Conservation (phyloP, 75 land plant genomes). For the Pinus tabuliformis region DNA sequence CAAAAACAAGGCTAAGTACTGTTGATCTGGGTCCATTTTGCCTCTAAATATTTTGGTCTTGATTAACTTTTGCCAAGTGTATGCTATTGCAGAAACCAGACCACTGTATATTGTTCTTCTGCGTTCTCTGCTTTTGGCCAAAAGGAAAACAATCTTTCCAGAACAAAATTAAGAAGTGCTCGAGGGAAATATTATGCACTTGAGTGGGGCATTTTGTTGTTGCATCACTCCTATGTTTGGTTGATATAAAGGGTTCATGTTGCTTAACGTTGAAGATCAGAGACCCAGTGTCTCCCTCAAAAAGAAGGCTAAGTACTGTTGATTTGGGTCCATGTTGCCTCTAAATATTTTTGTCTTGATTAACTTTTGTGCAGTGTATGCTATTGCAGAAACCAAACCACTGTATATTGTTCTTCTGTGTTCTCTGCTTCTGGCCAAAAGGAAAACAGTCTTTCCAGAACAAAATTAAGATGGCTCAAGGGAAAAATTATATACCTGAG, state of each 20-base stretch:
- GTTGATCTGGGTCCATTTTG: too few species aligned
- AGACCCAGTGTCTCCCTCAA: too few species aligned
- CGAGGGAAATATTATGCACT: not conserved
- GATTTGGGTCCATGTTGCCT: too few species aligned
- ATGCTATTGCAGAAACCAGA: too few species aligned
- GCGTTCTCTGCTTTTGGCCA: not conserved
- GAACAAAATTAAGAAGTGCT: not conserved
- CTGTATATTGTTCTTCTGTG: not conserved
- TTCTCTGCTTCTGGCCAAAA: constrained; percentile 1
- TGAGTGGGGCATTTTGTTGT: not conserved
- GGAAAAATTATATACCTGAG: not conserved
- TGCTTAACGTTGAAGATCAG: too few species aligned
- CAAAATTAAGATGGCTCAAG: not conserved
- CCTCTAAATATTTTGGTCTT: too few species aligned
- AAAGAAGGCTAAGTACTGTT: too few species aligned
- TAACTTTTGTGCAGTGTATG: too few species aligned
- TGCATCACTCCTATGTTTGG: not conserved
- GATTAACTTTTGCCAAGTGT: too few species aligned
- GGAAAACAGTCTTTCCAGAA: not conserved
- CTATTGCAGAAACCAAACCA: too few species aligned
- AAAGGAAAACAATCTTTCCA: not conserved
- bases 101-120: not conserved
- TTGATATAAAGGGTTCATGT: not conserved
- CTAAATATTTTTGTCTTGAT: too few species aligned
- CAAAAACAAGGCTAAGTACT: too few species aligned